These are phyloP conservation scores for Fusarium lyarnte DNA, from an alignment of 2,329 filamentous ascomycete species.

Conservation along the genomic window DNA sequence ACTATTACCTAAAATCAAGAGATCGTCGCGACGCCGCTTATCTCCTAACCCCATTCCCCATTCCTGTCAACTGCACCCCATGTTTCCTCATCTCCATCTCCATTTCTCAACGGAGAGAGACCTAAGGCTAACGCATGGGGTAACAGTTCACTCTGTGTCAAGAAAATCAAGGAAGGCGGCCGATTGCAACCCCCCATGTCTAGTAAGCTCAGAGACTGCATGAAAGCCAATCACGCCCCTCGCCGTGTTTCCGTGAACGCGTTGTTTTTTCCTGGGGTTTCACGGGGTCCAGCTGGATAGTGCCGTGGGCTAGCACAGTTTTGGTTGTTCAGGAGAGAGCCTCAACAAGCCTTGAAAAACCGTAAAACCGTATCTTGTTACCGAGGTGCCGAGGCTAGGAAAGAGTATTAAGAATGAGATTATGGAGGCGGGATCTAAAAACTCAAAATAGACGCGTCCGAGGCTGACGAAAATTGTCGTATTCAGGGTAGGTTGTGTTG, in stretches of 20 bases:
- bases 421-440: not conserved
- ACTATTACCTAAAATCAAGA: not conserved
- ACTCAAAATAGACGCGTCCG: not conserved
- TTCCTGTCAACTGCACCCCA: constrained; percentile 17
- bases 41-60: constrained; percentile 7
- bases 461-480: not conserved
- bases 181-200: not conserved
- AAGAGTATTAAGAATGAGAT: not conserved
- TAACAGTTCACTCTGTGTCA: constrained; percentile 3
- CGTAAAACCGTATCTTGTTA: not conserved
- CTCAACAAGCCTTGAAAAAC: constrained; percentile 12
- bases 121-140: constrained; percentile 27
- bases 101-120: not conserved
- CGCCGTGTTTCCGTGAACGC: constrained; percentile 8
- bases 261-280: not conserved
- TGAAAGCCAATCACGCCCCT: constrained; percentile 16
- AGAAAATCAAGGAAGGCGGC: not conserved
- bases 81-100: not conserved
- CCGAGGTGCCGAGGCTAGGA: constrained; percentile 9
- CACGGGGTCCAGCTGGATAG: constrained; percentile 7
- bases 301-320: not conserved
- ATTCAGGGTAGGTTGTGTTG: not conserved
- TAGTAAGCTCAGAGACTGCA: not conserved
- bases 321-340: not conserved
- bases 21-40: not conserved